Conservation (phyloP, 1,284 basidiomycete genomes). For the Microbotryomycetes sp. region DNA sequence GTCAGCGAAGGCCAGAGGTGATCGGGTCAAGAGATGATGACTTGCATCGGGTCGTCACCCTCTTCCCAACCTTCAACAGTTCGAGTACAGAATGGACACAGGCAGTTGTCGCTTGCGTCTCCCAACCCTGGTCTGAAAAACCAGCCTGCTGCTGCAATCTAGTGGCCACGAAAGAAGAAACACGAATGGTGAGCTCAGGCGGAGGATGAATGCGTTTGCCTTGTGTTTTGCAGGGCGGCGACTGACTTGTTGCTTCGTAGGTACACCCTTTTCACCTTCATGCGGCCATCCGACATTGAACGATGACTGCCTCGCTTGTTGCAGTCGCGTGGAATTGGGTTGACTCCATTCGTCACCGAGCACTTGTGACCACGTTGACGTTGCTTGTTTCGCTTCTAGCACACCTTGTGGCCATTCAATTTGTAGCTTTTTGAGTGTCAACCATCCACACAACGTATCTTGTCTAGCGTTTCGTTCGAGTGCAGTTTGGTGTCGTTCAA, state of each 20-base stretch:
- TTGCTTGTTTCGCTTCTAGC: conserved; percentile 4
- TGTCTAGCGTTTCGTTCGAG: conserved; percentile 3
- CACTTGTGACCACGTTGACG: conserved; percentile 3
- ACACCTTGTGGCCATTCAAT: background rate
- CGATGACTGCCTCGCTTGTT: conserved; percentile 14
- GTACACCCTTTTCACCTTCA: conserved; percentile 12
- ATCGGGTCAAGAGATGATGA: background rate
- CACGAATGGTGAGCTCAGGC: too few relatives aligned
- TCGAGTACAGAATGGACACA: conserved; percentile 23
- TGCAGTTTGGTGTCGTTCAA: conserved; percentile 13
- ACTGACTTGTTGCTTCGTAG: conserved; percentile 20
- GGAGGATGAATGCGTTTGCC: background rate
- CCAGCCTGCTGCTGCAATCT: conserved; percentile 29
- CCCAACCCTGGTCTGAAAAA: conserved; percentile 13
- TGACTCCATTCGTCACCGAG: conserved; percentile 8
- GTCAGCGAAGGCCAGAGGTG: background rate
- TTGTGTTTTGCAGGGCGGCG: background rate
- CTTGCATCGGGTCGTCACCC: conserved; percentile 28
- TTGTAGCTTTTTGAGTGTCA: background rate
- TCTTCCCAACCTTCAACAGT: conserved; percentile 26
- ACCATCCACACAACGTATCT: conserved; percentile 10
- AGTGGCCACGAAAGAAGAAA: background rate
- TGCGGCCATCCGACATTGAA: conserved; percentile 26
- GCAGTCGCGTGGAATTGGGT: conserved; percentile 6
- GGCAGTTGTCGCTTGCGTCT: conserved; percentile 13